Base-by-base conservation (phyloP, 441 rosid species). In the Adansonia grandidieri region DNA sequence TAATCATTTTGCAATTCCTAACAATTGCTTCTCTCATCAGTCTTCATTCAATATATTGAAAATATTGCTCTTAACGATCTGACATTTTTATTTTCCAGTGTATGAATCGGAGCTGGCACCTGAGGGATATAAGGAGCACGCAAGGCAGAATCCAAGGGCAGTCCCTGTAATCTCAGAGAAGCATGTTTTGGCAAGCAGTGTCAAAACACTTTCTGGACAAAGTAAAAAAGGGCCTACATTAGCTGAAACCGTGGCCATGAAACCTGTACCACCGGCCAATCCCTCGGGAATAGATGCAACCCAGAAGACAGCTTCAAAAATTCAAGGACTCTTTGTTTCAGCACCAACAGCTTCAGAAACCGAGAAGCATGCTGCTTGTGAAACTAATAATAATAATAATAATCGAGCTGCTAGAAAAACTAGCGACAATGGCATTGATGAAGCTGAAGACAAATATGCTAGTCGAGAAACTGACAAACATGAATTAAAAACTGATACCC, bases 91-190 rank as follows among this genome's bases (percentile, higher is more conserved):
- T 80, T 83, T 56, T 81, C 4, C 87, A 95, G 99, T 91, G 94
- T 91, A 95, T 77, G 99, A 96, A 84, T 92, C 98, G 20, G 95
- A 93, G 84, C 82, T 89, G 63, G 98, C 98, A 7, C 95, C 98
- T 28, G 91, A 87, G 66, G 87, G 80, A 53, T 84, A 80, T 32
- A 90, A 84, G 85, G 86, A 84, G 82, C 75, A 82, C 4, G 93
- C 94, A 0, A 88, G 88, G 80, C 91, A 90, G 79, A 89, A 88
- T 88, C 94, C 95, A 0, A 84, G 95, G 77, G 86, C 87, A 73
- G 19, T 40, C 58, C 88, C 88, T 44, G 90, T 87, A 45, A 85
- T 84, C 73, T 79, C 89, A 5, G 93, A 88, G 76, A 90, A 82
- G 4, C 90, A 88, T 82, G 76, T 87, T 76, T 62, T 85, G 78